Evolutionary conservation across 495 filamentous ascomycete species (phyloP).

Genomic region (Neurospora hispaniola): DNA sequence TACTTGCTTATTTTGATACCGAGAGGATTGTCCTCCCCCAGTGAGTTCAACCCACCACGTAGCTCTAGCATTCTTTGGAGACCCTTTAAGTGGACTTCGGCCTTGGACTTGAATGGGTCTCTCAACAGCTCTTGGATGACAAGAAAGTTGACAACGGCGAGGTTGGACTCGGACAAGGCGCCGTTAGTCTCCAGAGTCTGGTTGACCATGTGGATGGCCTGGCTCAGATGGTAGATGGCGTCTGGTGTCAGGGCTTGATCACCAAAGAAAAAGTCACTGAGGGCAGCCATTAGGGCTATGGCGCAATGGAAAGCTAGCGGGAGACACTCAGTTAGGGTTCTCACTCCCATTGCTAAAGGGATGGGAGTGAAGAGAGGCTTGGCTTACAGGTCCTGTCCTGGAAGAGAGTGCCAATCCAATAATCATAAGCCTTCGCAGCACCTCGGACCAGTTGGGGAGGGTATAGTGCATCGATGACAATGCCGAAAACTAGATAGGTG

Average conservation of each 20-base stretch:
- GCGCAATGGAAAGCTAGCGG: not conserved
- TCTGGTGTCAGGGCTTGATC: not conserved
- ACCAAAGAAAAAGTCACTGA: not conserved
- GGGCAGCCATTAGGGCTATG: not conserved
- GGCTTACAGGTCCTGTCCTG: not conserved
- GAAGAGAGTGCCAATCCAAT: not conserved
- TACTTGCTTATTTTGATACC: not conserved
- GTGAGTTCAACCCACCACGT: not conserved
- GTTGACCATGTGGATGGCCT: not conserved
- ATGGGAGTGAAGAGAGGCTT: not conserved
- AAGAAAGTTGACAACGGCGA: not conserved
- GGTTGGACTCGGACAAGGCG: not conserved
- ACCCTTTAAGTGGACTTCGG: not conserved
- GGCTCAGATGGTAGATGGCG: not conserved
- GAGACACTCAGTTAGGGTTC: not conserved
- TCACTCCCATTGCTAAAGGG: not conserved
- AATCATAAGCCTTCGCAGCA: not conserved
- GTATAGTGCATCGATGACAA: not conserved
- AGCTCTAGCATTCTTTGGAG: not conserved
- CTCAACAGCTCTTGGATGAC: not conserved
- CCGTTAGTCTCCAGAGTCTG: not conserved
- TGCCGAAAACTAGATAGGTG: not conserved
- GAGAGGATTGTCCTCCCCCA: not conserved
- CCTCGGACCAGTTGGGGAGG: not conserved
- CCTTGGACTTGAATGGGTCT: not conserved